Conservation (phyloP, 345 rosid genomes). For the Rhizophora apiculata region DNA sequence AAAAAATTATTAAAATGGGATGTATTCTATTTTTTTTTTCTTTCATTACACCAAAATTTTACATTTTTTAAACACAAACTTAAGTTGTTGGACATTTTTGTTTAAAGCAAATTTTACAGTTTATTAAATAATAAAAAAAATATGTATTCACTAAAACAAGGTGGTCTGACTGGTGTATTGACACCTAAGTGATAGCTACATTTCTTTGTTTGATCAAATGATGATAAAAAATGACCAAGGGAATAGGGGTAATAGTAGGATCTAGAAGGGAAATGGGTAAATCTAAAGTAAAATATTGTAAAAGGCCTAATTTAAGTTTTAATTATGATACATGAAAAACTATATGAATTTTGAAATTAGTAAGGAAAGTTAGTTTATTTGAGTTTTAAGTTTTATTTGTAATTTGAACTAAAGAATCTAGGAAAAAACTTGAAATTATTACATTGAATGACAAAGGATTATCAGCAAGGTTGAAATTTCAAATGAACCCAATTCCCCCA, state of each 20-base stretch:
- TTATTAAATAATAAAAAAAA: too few species aligned
- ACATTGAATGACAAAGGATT: background rate
- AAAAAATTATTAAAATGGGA: too few species aligned
- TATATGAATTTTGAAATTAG: background rate
- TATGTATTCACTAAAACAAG: fast-evolving
- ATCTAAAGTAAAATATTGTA: background rate
- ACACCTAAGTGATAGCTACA: background rate
- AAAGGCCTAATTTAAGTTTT: background rate
- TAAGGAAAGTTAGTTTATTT: too few species aligned
- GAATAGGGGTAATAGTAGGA: background rate
- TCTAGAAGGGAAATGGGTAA: background rate
- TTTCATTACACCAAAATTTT: too few species aligned
- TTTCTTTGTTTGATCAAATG: background rate
- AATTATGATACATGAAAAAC: background rate
- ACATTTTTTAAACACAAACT: too few species aligned
- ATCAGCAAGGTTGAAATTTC: background rate
- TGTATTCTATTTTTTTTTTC: too few species aligned
- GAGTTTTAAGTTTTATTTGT: too few species aligned
- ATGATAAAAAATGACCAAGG: background rate
- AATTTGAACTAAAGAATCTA: background rate
- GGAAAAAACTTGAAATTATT: background rate
- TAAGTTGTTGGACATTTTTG: too few species aligned
- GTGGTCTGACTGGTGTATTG: background rate
- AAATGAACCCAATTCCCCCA: background rate
- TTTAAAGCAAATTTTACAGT: too few species aligned